Base-by-base conservation (phyloP, 352 stramenopile species). In the Blastocystis sp. region DNA sequence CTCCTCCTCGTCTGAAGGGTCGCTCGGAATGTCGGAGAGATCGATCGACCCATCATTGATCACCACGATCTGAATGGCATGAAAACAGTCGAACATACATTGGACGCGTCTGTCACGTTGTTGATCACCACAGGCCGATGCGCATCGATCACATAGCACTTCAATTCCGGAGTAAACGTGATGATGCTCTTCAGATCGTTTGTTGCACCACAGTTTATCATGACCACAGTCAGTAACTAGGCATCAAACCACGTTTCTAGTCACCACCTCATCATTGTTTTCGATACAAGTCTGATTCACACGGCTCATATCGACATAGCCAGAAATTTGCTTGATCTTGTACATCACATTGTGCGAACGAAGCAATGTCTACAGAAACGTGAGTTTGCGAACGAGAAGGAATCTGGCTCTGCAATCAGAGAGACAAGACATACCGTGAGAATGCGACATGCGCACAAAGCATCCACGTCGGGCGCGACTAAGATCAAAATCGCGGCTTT, bases 261-360 rank as follows among this genome's bases (percentile, higher is more conserved):
- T 18, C n/a, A 9, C 43, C 34, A 80, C 70, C 11, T 80, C 70
- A 41, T 80, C 70, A 43, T 61, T 62, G 26, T 64, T 43, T 9
- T 63, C 39, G 7, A 80, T 34, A 64, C 54, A 80, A 11, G 41
- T 80, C n/a, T 80, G 70, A 64, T 80, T 80, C 3, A 80, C 70
- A 39, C 50, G 43, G 5, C 55, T 41, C 45, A 80, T 50, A 80
- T 80, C 70, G 9, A 80, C 55, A 62, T 80, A 80, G 29, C 70
- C 70, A n/a, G 70, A 62, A 47, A 80, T 80, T 62, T 80, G 70
- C 55, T 80, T 80, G 45, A 80, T 80, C 6, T 61, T 80, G 23
- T 80, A 80, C 45, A 80, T 64, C n/a, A 80, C 64, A 39, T 47
- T 29, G 64, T 80, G 37, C 20, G 43, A 64, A 50, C 70, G 41